Evolutionary conservation across 2,329 filamentous ascomycete species (phyloP).

Genomic region (Claviceps pazoutovae): DNA sequence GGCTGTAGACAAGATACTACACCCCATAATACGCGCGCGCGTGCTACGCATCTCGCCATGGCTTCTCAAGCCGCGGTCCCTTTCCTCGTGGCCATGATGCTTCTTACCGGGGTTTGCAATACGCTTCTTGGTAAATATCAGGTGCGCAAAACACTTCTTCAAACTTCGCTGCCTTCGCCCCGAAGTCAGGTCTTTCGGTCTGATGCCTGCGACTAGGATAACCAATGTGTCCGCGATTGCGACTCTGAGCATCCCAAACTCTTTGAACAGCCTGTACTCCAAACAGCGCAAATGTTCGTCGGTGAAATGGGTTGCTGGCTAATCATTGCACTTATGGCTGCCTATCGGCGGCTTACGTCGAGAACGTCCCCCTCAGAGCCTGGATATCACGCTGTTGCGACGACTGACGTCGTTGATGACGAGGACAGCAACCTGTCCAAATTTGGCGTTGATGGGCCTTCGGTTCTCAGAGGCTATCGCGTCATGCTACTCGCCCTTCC

Average conservation of each 20-base stretch:
- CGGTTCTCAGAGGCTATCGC: constrained; percentile 55
- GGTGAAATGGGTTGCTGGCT: constrained; percentile 95
- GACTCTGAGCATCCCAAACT: constrained; percentile 52
- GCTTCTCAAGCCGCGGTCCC: constrained; percentile 59
- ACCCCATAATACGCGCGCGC: neutral
- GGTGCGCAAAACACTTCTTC: constrained; percentile 31
- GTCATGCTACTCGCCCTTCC: constrained; percentile 69
- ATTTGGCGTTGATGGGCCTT: constrained; percentile 39
- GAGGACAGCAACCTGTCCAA: constrained; percentile 8
- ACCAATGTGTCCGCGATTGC: constrained; percentile 92
- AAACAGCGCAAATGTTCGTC: constrained; percentile 96
- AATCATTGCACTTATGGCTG: constrained; percentile 56
- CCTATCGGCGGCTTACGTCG: constrained; percentile 46
- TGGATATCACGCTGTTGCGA: constrained; percentile 53
- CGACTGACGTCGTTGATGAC: constrained; percentile 25
- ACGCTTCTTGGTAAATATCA: constrained; percentile 95
- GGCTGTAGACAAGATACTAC: neutral
- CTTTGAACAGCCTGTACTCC: constrained; percentile 92
- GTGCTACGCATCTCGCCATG: constrained; percentile 34
- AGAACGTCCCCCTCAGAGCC: constrained; percentile 28
- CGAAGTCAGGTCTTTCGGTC: neutral
- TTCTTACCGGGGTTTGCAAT: constrained; percentile 91
- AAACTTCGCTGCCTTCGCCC: neutral
- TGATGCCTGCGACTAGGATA: constrained; percentile 47
- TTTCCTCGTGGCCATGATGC: constrained; percentile 88